Percentiles rank a stretch among this genome's conserved stretches.
Evolutionary conservation across 768 basidiomycete genomes (phyloP).

Genomic region (Phylloporus sp.): DNA sequence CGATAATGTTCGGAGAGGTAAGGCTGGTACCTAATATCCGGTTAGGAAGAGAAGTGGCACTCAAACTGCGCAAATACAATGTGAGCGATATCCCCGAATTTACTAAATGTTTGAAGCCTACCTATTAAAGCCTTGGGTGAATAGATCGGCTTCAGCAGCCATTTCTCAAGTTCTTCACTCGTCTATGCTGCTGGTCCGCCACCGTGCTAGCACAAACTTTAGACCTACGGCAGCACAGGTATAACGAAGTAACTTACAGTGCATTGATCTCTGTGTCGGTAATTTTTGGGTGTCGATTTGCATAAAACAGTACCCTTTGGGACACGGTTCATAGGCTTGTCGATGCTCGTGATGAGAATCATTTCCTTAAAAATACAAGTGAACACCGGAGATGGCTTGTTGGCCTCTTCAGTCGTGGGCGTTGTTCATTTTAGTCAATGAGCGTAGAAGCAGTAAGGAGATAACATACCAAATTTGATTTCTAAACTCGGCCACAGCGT

Average conservation of each 20-base stretch:
- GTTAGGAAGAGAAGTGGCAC: constrained; percentile 24
- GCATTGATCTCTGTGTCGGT: constrained; percentile 24
- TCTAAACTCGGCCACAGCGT: constrained; percentile 27
- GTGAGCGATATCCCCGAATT: neutral
- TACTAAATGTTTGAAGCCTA: constrained; percentile 13
- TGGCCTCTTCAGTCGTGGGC: constrained; percentile 40
- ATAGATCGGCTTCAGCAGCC: constrained; percentile 19
- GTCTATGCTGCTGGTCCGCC: constrained; percentile 4
- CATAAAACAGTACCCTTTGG: constrained; percentile 27
- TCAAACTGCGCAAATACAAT: constrained; percentile 11
- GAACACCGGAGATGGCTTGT: constrained; percentile 35
- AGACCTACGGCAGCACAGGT: neutral
- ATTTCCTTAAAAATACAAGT: constrained; percentile 48
- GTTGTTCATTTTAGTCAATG: constrained; percentile 13
- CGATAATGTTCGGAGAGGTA: constrained; percentile 32
- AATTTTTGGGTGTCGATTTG: constrained; percentile 16
- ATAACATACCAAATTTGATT: constrained; percentile 29
- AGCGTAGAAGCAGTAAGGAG: neutral
- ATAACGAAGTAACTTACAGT: constrained; percentile 11
- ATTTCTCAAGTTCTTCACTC: neutral
- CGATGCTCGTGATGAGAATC: constrained; percentile 40
- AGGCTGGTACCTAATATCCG: constrained; percentile 7
- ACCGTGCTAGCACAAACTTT: neutral
- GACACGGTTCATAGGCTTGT: constrained; percentile 40
- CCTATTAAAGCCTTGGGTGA: constrained; percentile 35